A percentile compares a stretch with the other conserved stretches of the same genome.
phyloP scores from a whole-genome alignment of 1,284 basidiomycete species.

The Ganoderma boninense region DNA sequence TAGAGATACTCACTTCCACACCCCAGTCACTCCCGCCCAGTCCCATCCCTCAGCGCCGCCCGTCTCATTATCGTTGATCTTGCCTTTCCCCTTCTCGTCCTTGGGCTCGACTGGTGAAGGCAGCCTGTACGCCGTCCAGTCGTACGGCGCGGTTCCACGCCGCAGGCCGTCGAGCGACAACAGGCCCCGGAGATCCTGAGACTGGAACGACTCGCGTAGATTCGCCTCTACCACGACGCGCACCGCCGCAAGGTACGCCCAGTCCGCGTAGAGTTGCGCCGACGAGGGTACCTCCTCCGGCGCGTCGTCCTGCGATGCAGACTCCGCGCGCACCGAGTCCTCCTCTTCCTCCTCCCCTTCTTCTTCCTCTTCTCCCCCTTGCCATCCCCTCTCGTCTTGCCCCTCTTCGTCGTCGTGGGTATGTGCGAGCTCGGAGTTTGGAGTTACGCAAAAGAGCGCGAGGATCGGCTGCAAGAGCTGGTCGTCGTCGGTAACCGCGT shows the following conservation, averaged over 20 bases:
- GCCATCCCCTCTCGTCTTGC: background rate
- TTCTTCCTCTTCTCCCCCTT: conserved; percentile 3
- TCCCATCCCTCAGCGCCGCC: conserved; percentile 55
- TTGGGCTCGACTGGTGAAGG: background rate
- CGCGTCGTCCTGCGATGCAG: background rate
- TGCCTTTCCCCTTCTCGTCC: conserved; percentile 11
- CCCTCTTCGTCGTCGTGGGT: conserved; percentile 10
- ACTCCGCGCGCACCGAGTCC: background rate
- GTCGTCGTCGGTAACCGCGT: conserved; percentile 15
- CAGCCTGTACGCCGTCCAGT: conserved; percentile 19
- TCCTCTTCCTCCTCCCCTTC: background rate
- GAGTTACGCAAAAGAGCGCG: conserved; percentile 18
- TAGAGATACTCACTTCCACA: conserved; percentile 53
- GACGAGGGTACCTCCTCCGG: conserved; percentile 22
- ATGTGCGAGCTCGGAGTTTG: background rate
- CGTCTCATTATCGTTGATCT: conserved; percentile 20
- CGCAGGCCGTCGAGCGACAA: conserved; percentile 51
- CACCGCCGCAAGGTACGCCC: conserved; percentile 40
- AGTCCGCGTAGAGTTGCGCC: conserved; percentile 36
- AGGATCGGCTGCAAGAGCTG: conserved; percentile 27
- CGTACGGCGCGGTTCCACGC: conserved; percentile 52
- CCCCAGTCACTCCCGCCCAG: conserved; percentile 64
- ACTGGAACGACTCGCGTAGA: conserved; percentile 27
- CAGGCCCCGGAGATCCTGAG: conserved; percentile 45
- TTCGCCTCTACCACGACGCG: conserved; percentile 38